phyloP scores from a whole-genome alignment of 2,329 filamentous ascomycete species.

The Neoscytalidium dimidiatum region DNA sequence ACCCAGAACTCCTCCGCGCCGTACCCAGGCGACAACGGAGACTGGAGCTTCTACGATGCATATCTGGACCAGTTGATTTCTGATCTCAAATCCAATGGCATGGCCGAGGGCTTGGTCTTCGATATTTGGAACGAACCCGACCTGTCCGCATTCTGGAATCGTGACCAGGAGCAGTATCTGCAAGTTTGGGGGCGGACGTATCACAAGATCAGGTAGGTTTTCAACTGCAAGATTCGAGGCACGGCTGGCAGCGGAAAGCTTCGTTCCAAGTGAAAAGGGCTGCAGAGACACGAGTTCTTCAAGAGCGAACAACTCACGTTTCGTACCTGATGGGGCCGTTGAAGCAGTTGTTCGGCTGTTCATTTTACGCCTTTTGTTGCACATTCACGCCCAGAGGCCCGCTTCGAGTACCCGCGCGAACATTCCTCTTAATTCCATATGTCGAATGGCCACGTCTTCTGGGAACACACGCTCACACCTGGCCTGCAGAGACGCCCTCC shows the following conservation, averaged over 20 bases:
- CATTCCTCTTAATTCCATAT: too few relatives aligned
- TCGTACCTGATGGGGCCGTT: too few relatives aligned
- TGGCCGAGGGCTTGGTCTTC: slow-evolving; percentile 41
- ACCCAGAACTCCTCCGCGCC: slow-evolving; percentile 36
- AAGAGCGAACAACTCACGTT: too few relatives aligned
- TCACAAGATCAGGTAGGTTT: slow-evolving; percentile 27
- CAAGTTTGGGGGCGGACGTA: slow-evolving; percentile 27
- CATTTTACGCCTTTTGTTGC: too few relatives aligned
- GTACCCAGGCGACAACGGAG: slow-evolving; percentile 53
- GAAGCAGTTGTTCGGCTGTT: too few relatives aligned
- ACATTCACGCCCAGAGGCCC: too few relatives aligned
- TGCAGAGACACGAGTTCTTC: too few relatives aligned
- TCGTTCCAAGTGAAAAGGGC: too few relatives aligned
- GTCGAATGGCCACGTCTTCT: too few relatives aligned
- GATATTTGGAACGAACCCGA: slow-evolving; percentile 61
- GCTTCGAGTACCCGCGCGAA: too few relatives aligned
- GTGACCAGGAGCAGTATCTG: slow-evolving; percentile 43
- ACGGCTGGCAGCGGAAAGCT: too few relatives aligned
- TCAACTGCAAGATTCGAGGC: not conserved
- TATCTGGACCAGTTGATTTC: slow-evolving; percentile 44
- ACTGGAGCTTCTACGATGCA: slow-evolving; percentile 49
- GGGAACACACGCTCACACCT: too few relatives aligned
- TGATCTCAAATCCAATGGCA: slow-evolving; percentile 41
- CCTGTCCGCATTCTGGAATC: slow-evolving; percentile 38
- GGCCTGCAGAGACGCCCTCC: slow-evolving; percentile 1